phyloP scores from a whole-genome alignment of 805 yeast genomes.

The Wickerhamiella azyma region DNA sequence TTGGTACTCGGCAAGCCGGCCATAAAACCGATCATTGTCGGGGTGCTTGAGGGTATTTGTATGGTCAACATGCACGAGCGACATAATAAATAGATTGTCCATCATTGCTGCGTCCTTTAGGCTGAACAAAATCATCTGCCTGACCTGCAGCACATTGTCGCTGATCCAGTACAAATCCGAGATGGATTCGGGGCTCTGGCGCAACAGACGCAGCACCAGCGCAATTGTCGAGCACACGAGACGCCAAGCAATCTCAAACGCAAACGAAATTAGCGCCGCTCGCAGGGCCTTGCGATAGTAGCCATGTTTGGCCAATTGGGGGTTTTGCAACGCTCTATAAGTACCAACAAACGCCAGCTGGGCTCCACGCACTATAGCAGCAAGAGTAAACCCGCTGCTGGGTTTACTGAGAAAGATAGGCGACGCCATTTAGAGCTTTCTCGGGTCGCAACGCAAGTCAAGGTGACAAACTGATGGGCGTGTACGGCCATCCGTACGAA shows the following conservation, averaged over 20 bases:
- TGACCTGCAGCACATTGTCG: conserved; percentile 29
- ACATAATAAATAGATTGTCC: conserved; percentile 29
- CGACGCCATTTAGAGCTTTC: conserved; percentile 34
- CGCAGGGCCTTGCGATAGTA: conserved; percentile 28
- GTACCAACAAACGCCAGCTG: conserved; percentile 40
- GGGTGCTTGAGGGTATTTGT: conserved; percentile 32
- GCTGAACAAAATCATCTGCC: conserved; percentile 27
- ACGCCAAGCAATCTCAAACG: conserved; percentile 27
- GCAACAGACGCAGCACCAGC: conserved; percentile 18
- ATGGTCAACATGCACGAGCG: conserved; percentile 30
- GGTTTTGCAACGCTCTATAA: conserved; percentile 35
- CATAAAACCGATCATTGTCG: conserved; percentile 20
- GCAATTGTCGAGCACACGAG: conserved; percentile 20
- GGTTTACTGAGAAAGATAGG: conserved; percentile 47
- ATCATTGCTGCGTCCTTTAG: conserved; percentile 18
- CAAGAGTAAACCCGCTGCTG: conserved; percentile 37
- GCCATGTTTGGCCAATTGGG: conserved; percentile 26
- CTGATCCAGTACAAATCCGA: conserved; percentile 19
- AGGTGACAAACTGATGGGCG: neutral
- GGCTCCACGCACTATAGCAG: conserved; percentile 39
- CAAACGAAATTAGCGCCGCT: conserved; percentile 29
- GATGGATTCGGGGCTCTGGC: conserved; percentile 7
- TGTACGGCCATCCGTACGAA: conserved; percentile 59
- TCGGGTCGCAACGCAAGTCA: neutral
- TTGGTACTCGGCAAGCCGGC: conserved; percentile 8